A percentile compares a stretch with the other conserved stretches of the same genome.
Evolutionary conservation across 1,284 basidiomycete genomes (phyloP).

Genomic region (Heterobasidion irregulare): DNA sequence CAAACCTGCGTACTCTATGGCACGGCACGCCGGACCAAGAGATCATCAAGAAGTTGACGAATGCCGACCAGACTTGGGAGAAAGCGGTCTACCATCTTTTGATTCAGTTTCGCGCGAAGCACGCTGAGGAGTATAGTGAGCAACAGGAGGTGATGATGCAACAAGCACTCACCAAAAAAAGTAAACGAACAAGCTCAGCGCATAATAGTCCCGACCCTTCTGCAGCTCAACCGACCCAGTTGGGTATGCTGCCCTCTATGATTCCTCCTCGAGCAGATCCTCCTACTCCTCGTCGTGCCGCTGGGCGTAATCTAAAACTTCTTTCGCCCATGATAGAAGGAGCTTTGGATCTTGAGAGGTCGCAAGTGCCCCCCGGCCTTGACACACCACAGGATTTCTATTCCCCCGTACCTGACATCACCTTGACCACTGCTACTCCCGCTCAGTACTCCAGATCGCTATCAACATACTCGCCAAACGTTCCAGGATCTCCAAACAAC

Average conservation of each 20-base stretch:
- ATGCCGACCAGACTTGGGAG: slow-evolving; percentile 74
- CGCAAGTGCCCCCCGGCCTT: not conserved
- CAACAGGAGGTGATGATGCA: slow-evolving; percentile 31
- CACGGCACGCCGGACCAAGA: slow-evolving; percentile 65
- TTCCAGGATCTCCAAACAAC: slow-evolving; percentile 8
- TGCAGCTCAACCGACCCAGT: not conserved
- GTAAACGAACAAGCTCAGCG: slow-evolving; percentile 12
- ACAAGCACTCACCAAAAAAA: slow-evolving; percentile 20
- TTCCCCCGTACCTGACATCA: slow-evolving; percentile 3
- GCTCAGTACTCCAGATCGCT: slow-evolving; percentile 4
- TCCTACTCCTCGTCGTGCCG: slow-evolving; percentile 12
- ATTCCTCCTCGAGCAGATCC: slow-evolving; percentile 10
- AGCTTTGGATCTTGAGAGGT: not conserved
- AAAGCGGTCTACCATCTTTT: slow-evolving; percentile 89
- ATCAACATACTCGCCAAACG: slow-evolving; percentile 10
- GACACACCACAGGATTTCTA: slow-evolving; percentile 10
- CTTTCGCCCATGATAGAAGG: not conserved
- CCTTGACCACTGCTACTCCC: slow-evolving; percentile 1
- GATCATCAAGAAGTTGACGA: slow-evolving; percentile 61
- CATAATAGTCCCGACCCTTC: slow-evolving; percentile 3
- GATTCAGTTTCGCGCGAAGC: slow-evolving; percentile 66
- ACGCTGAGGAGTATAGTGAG: slow-evolving; percentile 62
- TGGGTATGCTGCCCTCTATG: not conserved
- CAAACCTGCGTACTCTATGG: slow-evolving; percentile 90
- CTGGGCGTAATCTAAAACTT: not conserved